phyloP scores from a whole-genome alignment of 164 flowering plant species.

The grape (Vitis vinifera) region DNA sequence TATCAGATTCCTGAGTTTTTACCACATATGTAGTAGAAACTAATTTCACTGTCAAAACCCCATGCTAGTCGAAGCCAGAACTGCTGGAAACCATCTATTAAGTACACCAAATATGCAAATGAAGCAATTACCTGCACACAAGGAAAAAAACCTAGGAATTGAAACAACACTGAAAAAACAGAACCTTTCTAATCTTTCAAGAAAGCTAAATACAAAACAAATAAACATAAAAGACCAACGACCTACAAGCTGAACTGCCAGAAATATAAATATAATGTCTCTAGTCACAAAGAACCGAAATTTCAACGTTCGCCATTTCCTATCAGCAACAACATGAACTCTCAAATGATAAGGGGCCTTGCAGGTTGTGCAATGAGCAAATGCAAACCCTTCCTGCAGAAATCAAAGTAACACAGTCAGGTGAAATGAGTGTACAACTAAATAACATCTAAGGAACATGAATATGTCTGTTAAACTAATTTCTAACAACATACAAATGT shows the following conservation, averaged over 20 bases:
- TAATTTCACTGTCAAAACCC: constrained; percentile 71
- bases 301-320: constrained; percentile 95
- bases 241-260: constrained; percentile 92
- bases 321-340: constrained; percentile 84
- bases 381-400: constrained; percentile 98
- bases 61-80: constrained; percentile 81
- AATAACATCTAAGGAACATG: not conserved
- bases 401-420: constrained; percentile 6
- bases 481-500: too few species aligned
- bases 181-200: not conserved
- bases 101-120: constrained; percentile 69
- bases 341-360: constrained; percentile 93
- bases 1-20: constrained; percentile 20
- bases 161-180: not conserved
- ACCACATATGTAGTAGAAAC: constrained; percentile 96
- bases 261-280: constrained; percentile 85
- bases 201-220: not conserved
- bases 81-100: constrained; percentile 66
- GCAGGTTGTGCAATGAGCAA: constrained; percentile 99
- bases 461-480: too few species aligned
- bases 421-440: not conserved
- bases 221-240: not conserved
- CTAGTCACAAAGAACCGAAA: constrained; percentile 99
- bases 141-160: not conserved
- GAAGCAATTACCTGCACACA: constrained; percentile 71